Evolutionary conservation across 106 monocot species (phyloP), one percentile per base, ranked within the genome.

Genomic region (Platanthera guangdongensis): DNA sequence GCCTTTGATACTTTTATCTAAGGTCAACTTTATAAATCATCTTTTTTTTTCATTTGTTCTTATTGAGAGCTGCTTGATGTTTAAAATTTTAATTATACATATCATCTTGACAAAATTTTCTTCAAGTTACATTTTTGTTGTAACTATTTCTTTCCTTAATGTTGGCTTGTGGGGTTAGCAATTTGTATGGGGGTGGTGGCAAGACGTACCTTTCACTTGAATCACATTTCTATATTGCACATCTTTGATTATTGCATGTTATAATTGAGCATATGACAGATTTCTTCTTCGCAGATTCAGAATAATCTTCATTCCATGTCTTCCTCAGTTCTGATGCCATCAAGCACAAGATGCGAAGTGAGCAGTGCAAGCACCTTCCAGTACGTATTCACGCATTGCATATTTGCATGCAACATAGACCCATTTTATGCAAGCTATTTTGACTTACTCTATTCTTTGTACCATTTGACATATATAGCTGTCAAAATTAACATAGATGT

Each of bases 301-400:
- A 70, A 47, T 70, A 18, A 70, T 14, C 70, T 70, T 70, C 47
- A 70, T 46, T 46, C 47, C 45, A 47, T 46, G 70, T 47, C 45
- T 48, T 47, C 47, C 13, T 16, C 70, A 6, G 70, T 70, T 47
- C 47, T 47, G 47, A 47, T 15, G 70, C 47, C 4, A 47, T 39
- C 70, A 15, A 70, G 70, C 15, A 14, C 68, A 46, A 70, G 47
- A 70, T 15, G 16, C 47, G 47, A 48, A 47, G 47, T 70, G 12
- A 47, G 70, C 10, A 48, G 47, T 10, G 16, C 70, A 70, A 70
- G 47, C 15, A 70, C 70, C 47, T 47, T 70, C 47, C 70, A 15
- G 70, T 70, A 70, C n/a, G 70, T 70, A 70, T 48, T 3, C 12
- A 70, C 16, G 70, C n/a, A 47, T 47, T 47, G 70, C 16, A 48